Base-by-base conservation (phyloP, 805 yeast species). In the Clavispora vitiphila region DNA sequence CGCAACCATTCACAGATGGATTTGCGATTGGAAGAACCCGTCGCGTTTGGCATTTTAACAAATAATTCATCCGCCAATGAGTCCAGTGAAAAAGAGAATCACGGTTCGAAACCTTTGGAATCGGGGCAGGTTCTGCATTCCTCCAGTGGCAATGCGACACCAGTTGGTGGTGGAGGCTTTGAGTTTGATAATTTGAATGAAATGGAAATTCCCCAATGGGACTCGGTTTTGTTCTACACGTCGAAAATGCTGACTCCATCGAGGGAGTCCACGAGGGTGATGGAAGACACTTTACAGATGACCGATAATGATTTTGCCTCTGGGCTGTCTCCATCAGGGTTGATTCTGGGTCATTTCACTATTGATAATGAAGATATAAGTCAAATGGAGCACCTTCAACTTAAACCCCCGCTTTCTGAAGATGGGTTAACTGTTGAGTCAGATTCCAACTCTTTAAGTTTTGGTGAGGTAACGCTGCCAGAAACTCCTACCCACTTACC, bases 321-420 rank as follows among this genome's bases (percentile, higher is more conserved):
- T 3, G 49, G 41, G 8, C 37, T 34, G 19, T 30, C 38, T 8
- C 38, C 37, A 5, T 18, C 40, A 8, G 51, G 46, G 6, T 23
- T 49, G 21, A 42, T 49, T 14, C 47, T 40, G 48, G 53, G 51
- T 2, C 53, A 49, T 20, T 49, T 42, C 23, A 49, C 49, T 3
- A 42, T 49, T 18, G 51, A 44, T 18, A 40, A 47, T 36, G 49
- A 47, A 6, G 42, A 47, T 7, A 35, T 47, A 12, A 35, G 31
- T n/a, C 38, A 38, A 14, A 15, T 15, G 20, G 25, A 21, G 14
- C 37, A 21, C 14, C 9, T 34, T 16, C 27, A 23, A 8, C 25
- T 23, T 8, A 14, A 34, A 15, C 37, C 37, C 10, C 29, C 26
- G 7, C 14, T 34, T n/a, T 5, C 25, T 14, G 37, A 34, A 9